phyloP scores from a whole-genome alignment of 73 alveolate species.

The Breviolum minutum region DNA sequence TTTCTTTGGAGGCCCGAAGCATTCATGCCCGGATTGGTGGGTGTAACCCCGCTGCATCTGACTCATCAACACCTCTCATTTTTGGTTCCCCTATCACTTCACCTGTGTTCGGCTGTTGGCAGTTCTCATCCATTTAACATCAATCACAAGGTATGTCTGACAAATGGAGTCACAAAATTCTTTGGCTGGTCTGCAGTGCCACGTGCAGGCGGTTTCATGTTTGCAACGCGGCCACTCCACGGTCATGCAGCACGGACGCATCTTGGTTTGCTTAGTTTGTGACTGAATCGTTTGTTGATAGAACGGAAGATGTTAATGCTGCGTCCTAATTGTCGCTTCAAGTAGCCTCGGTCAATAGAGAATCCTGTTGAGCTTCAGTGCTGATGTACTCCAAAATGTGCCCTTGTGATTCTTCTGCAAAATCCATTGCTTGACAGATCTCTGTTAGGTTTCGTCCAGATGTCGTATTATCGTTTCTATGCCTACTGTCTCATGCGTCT shows the following conservation, averaged over 20 bases:
- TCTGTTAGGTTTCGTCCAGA: conserved; percentile 16
- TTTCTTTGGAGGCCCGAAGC: conserved; percentile 56
- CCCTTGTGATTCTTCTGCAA: background rate
- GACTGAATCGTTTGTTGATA: background rate
- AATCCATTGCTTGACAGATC: background rate
- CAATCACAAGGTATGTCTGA: too few species aligned
- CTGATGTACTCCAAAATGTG: too few species aligned
- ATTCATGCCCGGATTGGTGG: background rate
- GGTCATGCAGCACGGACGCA: conserved; percentile 3
- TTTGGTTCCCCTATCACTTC: too few species aligned
- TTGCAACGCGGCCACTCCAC: conserved; percentile 23
- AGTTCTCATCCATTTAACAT: too few species aligned
- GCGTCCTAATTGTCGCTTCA: too few species aligned
- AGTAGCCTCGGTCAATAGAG: too few species aligned
- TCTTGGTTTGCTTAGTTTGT: too few species aligned
- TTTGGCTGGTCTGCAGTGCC: background rate
- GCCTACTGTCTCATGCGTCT: conserved; percentile 71
- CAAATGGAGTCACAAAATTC: too few species aligned
- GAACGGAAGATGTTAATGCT: background rate
- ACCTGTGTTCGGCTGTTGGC: too few species aligned
- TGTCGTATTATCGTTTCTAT: conserved; percentile 12
- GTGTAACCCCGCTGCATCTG: background rate
- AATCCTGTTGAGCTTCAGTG: too few species aligned
- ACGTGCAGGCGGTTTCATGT: conserved; percentile 16
- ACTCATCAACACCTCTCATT: too few species aligned